Evolutionary conservation across 257 asterid genomes (phyloP), one percentile per base, ranked within the genome.

Genomic region (Primulina huaijiensis): DNA sequence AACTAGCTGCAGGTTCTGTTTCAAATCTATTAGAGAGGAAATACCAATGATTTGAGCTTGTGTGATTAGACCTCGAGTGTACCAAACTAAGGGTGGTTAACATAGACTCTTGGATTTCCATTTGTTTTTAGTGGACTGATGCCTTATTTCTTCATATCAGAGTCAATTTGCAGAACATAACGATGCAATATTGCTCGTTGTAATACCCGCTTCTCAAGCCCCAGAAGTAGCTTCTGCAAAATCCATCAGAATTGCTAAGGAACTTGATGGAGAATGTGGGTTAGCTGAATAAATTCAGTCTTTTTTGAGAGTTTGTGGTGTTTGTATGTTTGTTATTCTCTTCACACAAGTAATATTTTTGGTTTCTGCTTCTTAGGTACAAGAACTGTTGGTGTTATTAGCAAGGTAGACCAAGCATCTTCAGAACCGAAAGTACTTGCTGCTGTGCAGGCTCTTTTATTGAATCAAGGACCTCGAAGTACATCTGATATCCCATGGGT

Each of bases 401-500:
- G 91, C 85, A 92, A 90, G 85, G 79, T 92, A 72, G 98, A 92
- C 75, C 98, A 92, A 74, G 92, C 89, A 81, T 84, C 92, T 59
- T 86, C 98, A 64, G 96, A 92, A 69, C 96, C 90, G 40, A 94
- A 94, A 84, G 56, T 81, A 63, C 87, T 94, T 69, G 96, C 97
- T 55, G 97, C 99, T 72, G 99, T 94, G 70, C 97, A 90, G 79
- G 97, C 97, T 60, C 97, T 94, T 68, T 79, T 94, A 72, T 80
- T 77, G 74, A 84, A 85, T 79, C 97, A 94, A 85, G 99, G 99
- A 72, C 99, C 99, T 50, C 77, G 97, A 77, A 91, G 93, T 77
- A 88, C 96, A 69, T 81, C 93, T 65, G 97, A 94, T 81, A 87
- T 94, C 72, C 95, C 96, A 0, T 94, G 97, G 97, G 99, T 94